These are phyloP conservation scores for Artemisia argyi DNA, from an alignment of 129 eudicot genomes.

Conservation along the genomic window DNA sequence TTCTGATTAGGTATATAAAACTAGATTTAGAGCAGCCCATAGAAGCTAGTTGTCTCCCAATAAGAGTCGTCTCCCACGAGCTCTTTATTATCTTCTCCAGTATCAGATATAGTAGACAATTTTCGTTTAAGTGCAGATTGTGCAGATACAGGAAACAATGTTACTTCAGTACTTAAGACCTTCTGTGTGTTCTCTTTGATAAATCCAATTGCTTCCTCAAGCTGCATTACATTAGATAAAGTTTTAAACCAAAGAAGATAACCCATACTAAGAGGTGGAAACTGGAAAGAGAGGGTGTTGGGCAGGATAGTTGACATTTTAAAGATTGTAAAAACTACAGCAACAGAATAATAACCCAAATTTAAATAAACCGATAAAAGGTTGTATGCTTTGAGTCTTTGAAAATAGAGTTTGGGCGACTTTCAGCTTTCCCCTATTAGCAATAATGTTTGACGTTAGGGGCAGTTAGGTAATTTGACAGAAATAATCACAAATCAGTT, in stretches of 20 bases:
- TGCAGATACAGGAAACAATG: conserved; percentile 82
- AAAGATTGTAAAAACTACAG: background rate
- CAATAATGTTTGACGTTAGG: background rate
- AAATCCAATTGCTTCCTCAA: conserved; percentile 82
- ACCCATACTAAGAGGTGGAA: background rate
- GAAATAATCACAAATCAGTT: no score
- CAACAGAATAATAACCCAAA: background rate
- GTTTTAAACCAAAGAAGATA: conserved; percentile 2
- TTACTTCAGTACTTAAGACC: conserved; percentile 70
- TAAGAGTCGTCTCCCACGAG: conserved; percentile 24
- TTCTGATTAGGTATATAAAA: no score
- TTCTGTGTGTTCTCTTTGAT: conserved; percentile 73
- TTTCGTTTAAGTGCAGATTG: conserved; percentile 79
- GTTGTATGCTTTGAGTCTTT: background rate
- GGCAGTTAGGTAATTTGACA: no score
- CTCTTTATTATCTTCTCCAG: conserved; percentile 29
- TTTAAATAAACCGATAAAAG: background rate
- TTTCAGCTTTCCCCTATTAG: no score
- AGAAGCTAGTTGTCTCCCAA: conserved; percentile 51
- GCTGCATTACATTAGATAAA: conserved; percentile 48
- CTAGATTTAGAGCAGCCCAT: conserved; percentile 56
- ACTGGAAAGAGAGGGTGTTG: background rate
- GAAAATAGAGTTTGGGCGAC: background rate
- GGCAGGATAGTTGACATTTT: background rate
- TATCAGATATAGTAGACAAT: conserved; percentile 39